Conservation (phyloP, 495 filamentous ascomycete genomes). For the Parathielavia appendiculata region DNA sequence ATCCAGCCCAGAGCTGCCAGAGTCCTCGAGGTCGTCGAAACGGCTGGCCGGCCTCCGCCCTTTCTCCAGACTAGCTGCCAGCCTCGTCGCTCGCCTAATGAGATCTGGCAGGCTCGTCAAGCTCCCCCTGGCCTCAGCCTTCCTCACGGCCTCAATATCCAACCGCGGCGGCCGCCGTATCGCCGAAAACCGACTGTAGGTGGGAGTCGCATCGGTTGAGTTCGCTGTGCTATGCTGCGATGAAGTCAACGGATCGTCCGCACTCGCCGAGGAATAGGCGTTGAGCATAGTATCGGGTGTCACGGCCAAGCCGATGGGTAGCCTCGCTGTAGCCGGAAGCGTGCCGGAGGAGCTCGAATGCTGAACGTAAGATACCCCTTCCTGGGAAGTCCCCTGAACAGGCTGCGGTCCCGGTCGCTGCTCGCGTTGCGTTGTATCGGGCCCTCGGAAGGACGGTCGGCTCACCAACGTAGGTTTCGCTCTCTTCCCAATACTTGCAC, state of each 20-base stretch:
- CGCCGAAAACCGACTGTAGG: slow-evolving; percentile 45
- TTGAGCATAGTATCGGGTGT: slow-evolving; percentile 40
- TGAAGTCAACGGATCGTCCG: slow-evolving; percentile 33
- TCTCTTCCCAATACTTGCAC: slow-evolving; percentile 70
- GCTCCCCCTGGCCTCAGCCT: slow-evolving; percentile 77
- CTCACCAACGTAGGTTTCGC: slow-evolving; percentile 67
- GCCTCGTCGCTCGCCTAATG: slow-evolving; percentile 77
- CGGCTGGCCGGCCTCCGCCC: slow-evolving; percentile 74
- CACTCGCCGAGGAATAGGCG: slow-evolving; percentile 42
- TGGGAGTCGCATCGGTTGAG: slow-evolving; percentile 15
- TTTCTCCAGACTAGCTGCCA: slow-evolving; percentile 83
- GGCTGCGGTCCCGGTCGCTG: slow-evolving; percentile 33
- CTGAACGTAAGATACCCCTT: slow-evolving; percentile 43
- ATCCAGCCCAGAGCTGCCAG: slow-evolving; percentile 24
- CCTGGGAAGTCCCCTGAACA: slow-evolving; percentile 34
- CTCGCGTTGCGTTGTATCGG: slow-evolving; percentile 25
- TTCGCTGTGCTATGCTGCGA: slow-evolving; percentile 28
- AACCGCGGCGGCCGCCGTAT: slow-evolving; percentile 66
- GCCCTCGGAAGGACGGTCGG: slow-evolving; percentile 34
- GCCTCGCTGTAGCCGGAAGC: slow-evolving; percentile 23
- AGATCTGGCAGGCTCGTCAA: slow-evolving; percentile 87
- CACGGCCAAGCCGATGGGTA: slow-evolving; percentile 25
- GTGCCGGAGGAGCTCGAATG: slow-evolving; percentile 40
- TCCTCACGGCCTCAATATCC: slow-evolving; percentile 71
- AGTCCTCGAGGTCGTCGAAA: slow-evolving; percentile 50